Conservation (phyloP, 352 stramenopile genomes). For the Plasmopara halstedii region DNA sequence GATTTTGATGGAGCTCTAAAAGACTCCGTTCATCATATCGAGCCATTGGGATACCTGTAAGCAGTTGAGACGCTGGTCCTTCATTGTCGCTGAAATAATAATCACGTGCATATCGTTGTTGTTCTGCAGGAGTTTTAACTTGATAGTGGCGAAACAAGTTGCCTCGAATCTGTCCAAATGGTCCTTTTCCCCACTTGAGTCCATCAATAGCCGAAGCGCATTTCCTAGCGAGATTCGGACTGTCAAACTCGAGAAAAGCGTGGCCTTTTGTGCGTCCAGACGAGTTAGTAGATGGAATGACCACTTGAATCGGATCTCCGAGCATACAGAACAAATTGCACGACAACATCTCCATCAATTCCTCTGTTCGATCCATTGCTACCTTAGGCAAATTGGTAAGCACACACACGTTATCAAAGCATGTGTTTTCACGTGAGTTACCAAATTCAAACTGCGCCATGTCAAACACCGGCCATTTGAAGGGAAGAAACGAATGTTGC, state of each 20-base stretch:
- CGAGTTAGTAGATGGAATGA: slow-evolving; percentile 56
- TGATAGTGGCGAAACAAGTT: slow-evolving; percentile 79
- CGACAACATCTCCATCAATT: slow-evolving; percentile 68
- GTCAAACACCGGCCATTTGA: slow-evolving; percentile 85
- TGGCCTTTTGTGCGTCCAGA: slow-evolving; percentile 66
- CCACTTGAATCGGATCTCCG: slow-evolving; percentile 73
- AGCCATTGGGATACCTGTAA: slow-evolving; percentile 6
- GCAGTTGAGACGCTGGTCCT: slow-evolving; percentile 8
- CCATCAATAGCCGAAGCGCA: slow-evolving; percentile 60
- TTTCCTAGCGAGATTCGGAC: slow-evolving; percentile 44
- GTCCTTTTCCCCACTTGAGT: slow-evolving; percentile 56
- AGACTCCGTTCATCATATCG: background rate
- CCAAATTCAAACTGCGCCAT: slow-evolving; percentile 87
- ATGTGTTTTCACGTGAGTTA: slow-evolving; percentile 63
- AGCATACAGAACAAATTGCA: slow-evolving; percentile 75
- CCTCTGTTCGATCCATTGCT: slow-evolving; percentile 59
- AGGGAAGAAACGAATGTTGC: slow-evolving; percentile 28
- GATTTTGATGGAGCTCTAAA: background rate
- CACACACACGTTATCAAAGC: slow-evolving; percentile 79
- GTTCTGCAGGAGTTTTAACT: slow-evolving; percentile 42
- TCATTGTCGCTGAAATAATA: slow-evolving; percentile 1
- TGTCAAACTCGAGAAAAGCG: slow-evolving; percentile 80
- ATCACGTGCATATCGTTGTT: background rate
- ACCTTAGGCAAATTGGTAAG: slow-evolving; percentile 77
- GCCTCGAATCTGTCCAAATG: slow-evolving; percentile 54